phyloP scores from a whole-genome alignment of 345 rosid species.

The Trapa incisa region DNA sequence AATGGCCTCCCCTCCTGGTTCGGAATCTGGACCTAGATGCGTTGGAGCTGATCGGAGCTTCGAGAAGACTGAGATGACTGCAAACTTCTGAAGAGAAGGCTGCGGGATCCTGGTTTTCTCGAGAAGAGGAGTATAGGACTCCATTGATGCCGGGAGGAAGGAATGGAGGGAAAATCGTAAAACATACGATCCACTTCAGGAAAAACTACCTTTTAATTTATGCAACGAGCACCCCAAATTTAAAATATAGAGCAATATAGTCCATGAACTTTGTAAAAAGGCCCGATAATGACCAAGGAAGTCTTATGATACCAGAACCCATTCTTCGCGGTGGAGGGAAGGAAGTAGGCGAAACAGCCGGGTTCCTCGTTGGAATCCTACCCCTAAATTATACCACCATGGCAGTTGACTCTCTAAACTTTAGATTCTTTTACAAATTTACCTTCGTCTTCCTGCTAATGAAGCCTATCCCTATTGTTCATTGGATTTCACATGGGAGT shows the following conservation, averaged over 20 bases:
- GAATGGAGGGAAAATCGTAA: neutral
- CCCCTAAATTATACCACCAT: neutral
- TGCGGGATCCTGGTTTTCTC: constrained; percentile 68
- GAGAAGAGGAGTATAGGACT: constrained; percentile 44
- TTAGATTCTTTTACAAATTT: neutral
- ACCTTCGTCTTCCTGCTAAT: neutral
- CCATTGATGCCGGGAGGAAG: constrained; percentile 25
- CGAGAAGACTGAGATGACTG: constrained; percentile 65
- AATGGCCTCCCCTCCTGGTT: constrained; percentile 50
- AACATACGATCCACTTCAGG: neutral
- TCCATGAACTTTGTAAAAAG: too few species aligned
- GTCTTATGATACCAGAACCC: too few species aligned
- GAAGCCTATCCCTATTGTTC: too few species aligned
- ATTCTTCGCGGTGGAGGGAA: too few species aligned
- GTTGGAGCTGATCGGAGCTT: constrained; percentile 58
- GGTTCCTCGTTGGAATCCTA: too few species aligned
- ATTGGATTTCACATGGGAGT: too few species aligned
- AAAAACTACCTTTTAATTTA: too few species aligned
- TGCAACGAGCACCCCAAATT: too few species aligned
- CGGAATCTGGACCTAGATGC: constrained; percentile 41
- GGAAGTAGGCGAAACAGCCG: too few species aligned
- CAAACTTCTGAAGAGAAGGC: constrained; percentile 70
- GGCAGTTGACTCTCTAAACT: neutral
- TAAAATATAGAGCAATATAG: too few species aligned
- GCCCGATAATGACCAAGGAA: too few species aligned